Evolutionary conservation across 1,139 yeast species (phyloP).

Genomic region (Meyerozyma elateridarum): DNA sequence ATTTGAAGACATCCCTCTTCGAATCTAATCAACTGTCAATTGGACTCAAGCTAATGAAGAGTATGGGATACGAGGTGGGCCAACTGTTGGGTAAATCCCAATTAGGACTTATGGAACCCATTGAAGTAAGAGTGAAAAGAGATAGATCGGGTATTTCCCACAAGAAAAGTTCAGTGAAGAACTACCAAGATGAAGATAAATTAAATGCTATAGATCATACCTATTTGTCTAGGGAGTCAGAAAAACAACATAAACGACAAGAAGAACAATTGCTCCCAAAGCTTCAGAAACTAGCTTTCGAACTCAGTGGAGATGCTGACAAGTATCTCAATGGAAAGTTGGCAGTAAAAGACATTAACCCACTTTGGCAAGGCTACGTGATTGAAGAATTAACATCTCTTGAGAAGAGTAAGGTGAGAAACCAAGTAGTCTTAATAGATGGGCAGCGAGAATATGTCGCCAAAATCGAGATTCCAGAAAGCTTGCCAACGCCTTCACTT

Average conservation of each 20-base stretch:
- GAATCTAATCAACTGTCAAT: constrained; percentile 5
- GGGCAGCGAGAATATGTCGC: constrained; percentile 1
- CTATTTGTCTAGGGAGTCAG: background rate
- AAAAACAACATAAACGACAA: background rate
- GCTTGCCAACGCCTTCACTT: constrained; percentile 6
- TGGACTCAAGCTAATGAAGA: constrained; percentile 4
- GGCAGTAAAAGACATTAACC: constrained; percentile 12
- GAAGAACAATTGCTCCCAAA: background rate
- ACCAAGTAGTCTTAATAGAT: constrained; percentile 7
- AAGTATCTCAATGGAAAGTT: constrained; percentile 5
- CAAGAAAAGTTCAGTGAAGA: too few species aligned
- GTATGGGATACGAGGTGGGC: constrained; percentile 4
- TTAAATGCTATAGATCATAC: background rate
- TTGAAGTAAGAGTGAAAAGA: constrained; percentile 4
- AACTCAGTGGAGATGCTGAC: constrained; percentile 3
- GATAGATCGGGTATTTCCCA: constrained; percentile 10
- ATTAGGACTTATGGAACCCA: background rate
- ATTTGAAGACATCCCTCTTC: constrained; percentile 6
- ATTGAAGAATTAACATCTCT: constrained; percentile 8
- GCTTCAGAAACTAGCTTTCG: constrained; percentile 1
- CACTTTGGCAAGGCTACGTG: constrained; percentile 24
- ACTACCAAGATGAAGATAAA: background rate
- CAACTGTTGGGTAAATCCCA: background rate
- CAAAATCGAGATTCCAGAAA: constrained; percentile 2
- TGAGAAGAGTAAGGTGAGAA: constrained; percentile 6